Conservation (phyloP, 139 green algal genomes). For the Chlorella sp. region DNA sequence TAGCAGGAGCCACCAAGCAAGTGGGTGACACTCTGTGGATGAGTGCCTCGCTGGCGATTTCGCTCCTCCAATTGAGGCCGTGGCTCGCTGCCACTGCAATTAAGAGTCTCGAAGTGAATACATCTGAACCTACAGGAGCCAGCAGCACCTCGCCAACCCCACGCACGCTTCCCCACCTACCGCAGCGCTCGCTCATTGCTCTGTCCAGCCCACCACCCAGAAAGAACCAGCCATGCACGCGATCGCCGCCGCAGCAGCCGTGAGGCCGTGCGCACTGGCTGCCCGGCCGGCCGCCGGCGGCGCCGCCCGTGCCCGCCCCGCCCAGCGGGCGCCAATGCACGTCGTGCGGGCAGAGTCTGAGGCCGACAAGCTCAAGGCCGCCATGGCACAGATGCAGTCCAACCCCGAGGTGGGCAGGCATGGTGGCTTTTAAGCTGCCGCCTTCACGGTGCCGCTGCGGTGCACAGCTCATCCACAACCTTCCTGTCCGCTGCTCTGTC, state of each 20-base stretch:
- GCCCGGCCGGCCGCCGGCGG: not conserved
- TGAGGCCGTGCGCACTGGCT: not conserved
- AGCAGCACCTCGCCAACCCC: no score
- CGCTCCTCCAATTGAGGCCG: no score
- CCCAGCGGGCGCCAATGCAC: not conserved
- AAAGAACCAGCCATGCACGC: not conserved
- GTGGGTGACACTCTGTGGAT: no score
- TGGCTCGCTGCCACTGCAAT: no score
- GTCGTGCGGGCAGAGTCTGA: not conserved
- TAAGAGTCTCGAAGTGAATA: no score
- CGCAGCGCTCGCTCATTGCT: not conserved
- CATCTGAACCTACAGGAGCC: no score
- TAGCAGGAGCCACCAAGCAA: no score
- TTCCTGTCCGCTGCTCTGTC: not conserved
- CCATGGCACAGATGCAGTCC: conserved; percentile 43
- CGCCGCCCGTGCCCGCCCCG: not conserved
- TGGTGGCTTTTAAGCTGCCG: no score
- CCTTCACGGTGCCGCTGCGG: not conserved
- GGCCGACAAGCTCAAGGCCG: conserved; percentile 11
- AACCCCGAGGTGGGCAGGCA: conserved; percentile 40
- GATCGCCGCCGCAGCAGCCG: not conserved
- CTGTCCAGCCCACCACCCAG: no score
- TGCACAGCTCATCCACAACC: no score
- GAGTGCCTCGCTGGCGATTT: no score
- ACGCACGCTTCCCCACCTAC: no score